Evolutionary conservation across 345 rosid genomes (phyloP).

Genomic region (Pistacia vera): DNA sequence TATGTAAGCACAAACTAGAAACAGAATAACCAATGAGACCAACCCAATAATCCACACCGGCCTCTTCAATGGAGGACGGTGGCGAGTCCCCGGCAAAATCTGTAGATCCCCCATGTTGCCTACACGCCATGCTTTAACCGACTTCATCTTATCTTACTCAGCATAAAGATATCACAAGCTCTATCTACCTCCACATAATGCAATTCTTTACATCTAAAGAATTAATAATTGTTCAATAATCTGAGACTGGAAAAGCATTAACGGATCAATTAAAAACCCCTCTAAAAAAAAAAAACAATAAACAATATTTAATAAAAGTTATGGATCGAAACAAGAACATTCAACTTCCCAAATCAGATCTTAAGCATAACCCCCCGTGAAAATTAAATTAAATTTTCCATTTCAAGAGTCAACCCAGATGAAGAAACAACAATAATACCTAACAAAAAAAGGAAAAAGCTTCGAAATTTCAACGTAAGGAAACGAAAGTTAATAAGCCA

Average conservation of each 20-base stretch:
- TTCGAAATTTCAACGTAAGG: not conserved
- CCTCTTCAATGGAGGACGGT: conserved; percentile 68
- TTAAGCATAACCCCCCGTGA: not conserved
- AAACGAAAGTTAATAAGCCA: not conserved
- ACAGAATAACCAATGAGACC: conserved; percentile 71
- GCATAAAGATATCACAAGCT: conserved; percentile 31
- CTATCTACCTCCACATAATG: conserved; percentile 17
- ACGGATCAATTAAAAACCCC: not conserved
- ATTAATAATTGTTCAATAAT: not conserved
- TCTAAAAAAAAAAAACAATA: not conserved
- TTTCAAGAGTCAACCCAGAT: conserved; percentile 11
- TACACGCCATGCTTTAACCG: conserved; percentile 66
- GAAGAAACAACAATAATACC: not conserved
- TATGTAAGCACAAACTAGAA: conserved; percentile 67
- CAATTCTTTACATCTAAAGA: not conserved
- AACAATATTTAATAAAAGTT: not conserved
- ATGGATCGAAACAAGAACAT: conserved; percentile 3
- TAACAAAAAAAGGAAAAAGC: not conserved
- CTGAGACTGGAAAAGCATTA: conserved; percentile 13
- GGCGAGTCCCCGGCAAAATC: conserved; percentile 66
- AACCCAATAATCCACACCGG: conserved; percentile 81
- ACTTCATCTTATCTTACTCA: conserved; percentile 60
- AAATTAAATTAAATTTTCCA: not conserved
- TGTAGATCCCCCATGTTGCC: conserved; percentile 73
- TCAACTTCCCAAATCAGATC: conserved; percentile 13